Percentiles rank a stretch among this genome's conserved stretches.
Conservation (phyloP, 352 stramenopile species). For the Thraustotheca clavata region DNA sequence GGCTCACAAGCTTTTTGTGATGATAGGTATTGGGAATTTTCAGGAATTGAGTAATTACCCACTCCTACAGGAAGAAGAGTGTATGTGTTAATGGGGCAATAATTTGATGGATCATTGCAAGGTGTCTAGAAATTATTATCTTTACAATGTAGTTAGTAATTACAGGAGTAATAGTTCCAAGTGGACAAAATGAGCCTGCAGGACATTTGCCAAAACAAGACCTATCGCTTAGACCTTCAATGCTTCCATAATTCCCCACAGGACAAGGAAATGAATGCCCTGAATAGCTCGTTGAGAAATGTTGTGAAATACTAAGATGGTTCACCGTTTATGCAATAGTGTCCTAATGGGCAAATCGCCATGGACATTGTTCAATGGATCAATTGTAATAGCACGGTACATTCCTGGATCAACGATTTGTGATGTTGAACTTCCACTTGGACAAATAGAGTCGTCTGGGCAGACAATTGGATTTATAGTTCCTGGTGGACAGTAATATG, state of each 20-base stretch:
- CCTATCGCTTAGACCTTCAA: neutral
- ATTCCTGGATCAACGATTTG: neutral
- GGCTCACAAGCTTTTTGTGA: constrained; percentile 23
- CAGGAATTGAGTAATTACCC: constrained; percentile 25
- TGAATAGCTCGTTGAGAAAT: neutral
- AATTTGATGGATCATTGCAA: constrained; percentile 17
- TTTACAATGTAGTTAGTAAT: neutral
- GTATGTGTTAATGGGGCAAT: constrained; percentile 21
- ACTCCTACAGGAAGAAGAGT: neutral
- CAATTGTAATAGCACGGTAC: neutral
- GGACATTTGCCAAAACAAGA: neutral
- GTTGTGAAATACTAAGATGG: neutral
- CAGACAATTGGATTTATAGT: neutral
- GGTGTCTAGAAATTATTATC: neutral
- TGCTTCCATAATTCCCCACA: neutral
- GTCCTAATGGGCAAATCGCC: constrained; percentile 1
- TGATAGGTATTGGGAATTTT: neutral
- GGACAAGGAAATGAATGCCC: neutral
- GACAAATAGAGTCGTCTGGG: neutral
- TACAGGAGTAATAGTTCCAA: neutral
- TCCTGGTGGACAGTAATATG: constrained; percentile 12
- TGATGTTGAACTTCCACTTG: neutral
- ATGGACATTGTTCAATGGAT: neutral
- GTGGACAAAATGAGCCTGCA: constrained; percentile 18
- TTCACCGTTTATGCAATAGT: constrained; percentile 8